Conservation (phyloP, 148 eudicot genomes). For the Rhododendron vialii region DNA sequence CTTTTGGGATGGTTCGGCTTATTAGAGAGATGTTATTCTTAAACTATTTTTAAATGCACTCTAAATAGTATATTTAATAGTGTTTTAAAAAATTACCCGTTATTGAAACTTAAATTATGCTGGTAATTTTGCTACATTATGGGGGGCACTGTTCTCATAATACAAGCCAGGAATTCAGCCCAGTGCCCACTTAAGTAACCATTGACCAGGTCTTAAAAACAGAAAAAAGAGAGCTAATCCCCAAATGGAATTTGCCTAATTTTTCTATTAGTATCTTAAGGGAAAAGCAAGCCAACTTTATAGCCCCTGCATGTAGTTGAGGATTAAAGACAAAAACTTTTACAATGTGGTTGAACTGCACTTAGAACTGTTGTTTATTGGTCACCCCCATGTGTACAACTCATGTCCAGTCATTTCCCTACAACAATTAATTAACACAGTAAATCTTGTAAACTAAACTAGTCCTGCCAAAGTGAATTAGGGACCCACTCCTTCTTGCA, state of each 20-base stretch:
- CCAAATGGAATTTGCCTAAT: neutral
- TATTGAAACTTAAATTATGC: neutral
- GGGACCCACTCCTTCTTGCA: neutral
- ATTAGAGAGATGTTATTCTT: too few species aligned
- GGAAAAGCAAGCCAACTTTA: constrained; percentile 8
- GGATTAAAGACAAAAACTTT: neutral
- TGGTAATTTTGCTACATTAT: neutral
- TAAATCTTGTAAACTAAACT: neutral
- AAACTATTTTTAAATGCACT: neutral
- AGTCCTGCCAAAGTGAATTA: neutral
- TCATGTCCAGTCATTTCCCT: neutral
- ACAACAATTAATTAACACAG: neutral
- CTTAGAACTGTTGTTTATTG: neutral
- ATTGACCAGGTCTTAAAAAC: constrained; percentile 32
- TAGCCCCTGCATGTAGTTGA: neutral
- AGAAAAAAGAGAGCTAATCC: constrained; percentile 17
- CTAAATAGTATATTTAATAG: neutral
- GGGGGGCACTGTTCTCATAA: constrained; percentile 24
- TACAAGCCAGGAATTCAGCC: constrained; percentile 36
- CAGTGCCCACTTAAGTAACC: constrained; percentile 29
- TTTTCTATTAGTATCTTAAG: neutral
- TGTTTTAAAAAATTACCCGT: neutral
- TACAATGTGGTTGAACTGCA: neutral
- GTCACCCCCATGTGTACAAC: constrained; percentile 9
- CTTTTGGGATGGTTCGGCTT: neutral